phyloP scores from a whole-genome alignment of 805 yeast species.

The Saccharomycopsis sp. region DNA sequence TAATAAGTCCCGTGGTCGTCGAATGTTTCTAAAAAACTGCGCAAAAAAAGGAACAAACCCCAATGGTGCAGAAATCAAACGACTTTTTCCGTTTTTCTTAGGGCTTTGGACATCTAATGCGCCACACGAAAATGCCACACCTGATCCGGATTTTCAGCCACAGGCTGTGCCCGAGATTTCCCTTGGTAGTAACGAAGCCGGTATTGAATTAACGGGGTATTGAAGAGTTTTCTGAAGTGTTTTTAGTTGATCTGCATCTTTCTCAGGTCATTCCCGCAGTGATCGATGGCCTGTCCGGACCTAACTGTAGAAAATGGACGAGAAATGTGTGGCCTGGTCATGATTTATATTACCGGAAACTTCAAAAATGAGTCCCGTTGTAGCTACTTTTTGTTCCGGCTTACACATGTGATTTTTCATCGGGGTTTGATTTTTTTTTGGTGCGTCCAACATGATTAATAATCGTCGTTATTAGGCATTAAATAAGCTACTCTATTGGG shows the following conservation, averaged over 20 bases:
- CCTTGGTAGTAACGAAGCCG: neutral
- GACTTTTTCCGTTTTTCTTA: neutral
- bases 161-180: no score
- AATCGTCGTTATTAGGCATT: neutral
- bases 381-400: neutral
- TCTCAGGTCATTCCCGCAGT: neutral
- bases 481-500: conserved; percentile 49
- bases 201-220: no score
- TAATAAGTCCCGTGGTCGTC: neutral
- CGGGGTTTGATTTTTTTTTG: neutral
- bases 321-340: no score
- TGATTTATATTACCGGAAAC: neutral
- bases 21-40: no score
- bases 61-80: neutral
- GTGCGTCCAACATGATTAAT: neutral
- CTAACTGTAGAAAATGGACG: no score
- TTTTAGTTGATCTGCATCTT: neutral
- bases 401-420: neutral
- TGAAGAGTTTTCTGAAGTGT: neutral
- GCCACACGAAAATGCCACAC: neutral
- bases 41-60: neutral
- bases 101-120: neutral
- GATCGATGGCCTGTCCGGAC: neutral
- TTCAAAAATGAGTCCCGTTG: no score
- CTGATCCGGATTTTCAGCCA: neutral